Evolutionary conservation across 805 yeast species (phyloP), one percentile per base, ranked within the genome.

Genomic region (Saccharomycopsis synnaedendra): DNA sequence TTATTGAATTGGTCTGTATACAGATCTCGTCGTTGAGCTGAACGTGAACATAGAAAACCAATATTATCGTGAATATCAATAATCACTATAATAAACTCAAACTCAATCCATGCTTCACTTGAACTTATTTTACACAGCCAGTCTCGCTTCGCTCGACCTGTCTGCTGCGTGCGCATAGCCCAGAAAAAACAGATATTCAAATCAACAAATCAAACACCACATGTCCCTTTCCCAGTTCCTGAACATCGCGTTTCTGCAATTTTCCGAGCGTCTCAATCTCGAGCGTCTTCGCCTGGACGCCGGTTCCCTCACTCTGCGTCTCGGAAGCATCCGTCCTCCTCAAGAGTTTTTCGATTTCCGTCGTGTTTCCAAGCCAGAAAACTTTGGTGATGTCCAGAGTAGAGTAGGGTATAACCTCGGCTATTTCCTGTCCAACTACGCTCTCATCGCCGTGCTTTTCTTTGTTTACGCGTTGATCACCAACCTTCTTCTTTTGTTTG

Each of bases 311-410:
- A 86, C 82, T 60, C 59, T 72, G 37, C 76, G 80, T 54, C 69
- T 88, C 53, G 66, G 93, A 43, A 76, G 84, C 58, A 64, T 93
- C 52, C 82, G 85, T 60, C 86, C 97, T 36, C 89, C 94, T 39
- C 93, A 83, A 64, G 98, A 93, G 63, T 93, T 93, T 62, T 86
- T 93, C 60, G 97, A 93, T 63, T 66, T 85, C 60, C 84, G 88
- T 65, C 81, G 95, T 62, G 64, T 93, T 53, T 84, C 95, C 36
- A 88, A 87, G 63, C 99, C 99, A 27, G 79, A 76, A 47, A 88
- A 87, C 64, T 83, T 88, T 63, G 80, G 83, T 43, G 98, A 93
- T 56, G 70, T 85, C 44, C 98, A 93, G 68, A 77, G 85, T 57
- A 79, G 99, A 64, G 86, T 90, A 39, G 68, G 82, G 41, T 93